Percentiles rank a stretch among this genome's conserved stretches.
Conservation (phyloP, 768 basidiomycete genomes). For the Trametes elegans region DNA sequence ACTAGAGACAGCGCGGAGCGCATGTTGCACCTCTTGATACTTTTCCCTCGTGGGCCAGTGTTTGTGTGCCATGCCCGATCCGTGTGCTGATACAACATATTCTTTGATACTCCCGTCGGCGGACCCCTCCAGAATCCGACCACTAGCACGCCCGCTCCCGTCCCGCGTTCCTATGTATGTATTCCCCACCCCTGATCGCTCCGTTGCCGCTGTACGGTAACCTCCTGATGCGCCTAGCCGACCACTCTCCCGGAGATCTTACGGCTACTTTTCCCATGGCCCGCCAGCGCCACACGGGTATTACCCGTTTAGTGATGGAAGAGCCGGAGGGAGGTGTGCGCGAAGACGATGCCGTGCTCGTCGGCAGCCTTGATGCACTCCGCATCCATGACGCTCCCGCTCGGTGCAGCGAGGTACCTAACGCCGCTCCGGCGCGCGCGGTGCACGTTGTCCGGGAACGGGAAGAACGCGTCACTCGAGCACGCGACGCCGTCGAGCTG, state of each 20-base stretch:
- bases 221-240: too few species aligned
- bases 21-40: neutral
- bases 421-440: slow-evolving; percentile 91
- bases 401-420: slow-evolving; percentile 85
- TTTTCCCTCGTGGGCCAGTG: neutral
- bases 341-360: slow-evolving; percentile 89
- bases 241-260: too few species aligned
- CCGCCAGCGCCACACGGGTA: neutral
- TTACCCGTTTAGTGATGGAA: slow-evolving; percentile 72
- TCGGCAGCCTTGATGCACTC: slow-evolving; percentile 97
- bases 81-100: slow-evolving; percentile 9
- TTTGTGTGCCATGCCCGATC: neutral
- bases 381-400: slow-evolving; percentile 95
- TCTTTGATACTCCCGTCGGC: neutral
- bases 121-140: neutral
- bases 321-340: slow-evolving; percentile 81
- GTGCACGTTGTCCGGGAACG: slow-evolving; percentile 98
- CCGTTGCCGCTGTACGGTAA: too few species aligned
- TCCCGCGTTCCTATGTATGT: neutral
- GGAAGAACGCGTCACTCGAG: slow-evolving; percentile 99
- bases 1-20: neutral
- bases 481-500: slow-evolving; percentile 86
- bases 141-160: neutral
- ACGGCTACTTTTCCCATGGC: neutral
- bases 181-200: too few species aligned